Evolutionary conservation across 176 grass and related monocot species (phyloP).

Genomic region (Aegilops tauschii): DNA sequence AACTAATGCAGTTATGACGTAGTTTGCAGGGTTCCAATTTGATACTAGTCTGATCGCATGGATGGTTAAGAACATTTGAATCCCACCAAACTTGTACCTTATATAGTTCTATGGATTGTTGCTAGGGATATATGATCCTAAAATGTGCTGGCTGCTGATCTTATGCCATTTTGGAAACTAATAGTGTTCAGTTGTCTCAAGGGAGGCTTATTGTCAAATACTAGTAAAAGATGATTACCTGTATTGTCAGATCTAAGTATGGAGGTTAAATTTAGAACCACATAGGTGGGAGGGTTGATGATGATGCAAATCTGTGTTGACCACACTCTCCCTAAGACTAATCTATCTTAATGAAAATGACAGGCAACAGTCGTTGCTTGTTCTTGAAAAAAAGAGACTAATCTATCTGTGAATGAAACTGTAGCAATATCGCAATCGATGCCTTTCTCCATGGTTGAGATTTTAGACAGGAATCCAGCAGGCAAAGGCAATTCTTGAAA

Average conservation of each 20-base stretch:
- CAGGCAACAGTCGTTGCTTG: too few relatives aligned
- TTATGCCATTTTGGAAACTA: neutral
- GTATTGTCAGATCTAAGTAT: neutral
- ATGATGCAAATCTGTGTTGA: neutral
- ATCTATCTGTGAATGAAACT: neutral
- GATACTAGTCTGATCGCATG: neutral
- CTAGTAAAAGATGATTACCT: neutral
- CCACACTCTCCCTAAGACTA: neutral
- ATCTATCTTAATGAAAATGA: neutral
- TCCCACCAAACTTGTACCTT: neutral
- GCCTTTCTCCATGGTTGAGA: slow-evolving; percentile 1
- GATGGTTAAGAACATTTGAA: neutral
- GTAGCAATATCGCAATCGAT: neutral
- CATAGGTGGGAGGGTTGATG: neutral
- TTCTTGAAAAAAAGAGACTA: neutral
- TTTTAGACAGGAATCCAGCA: neutral
- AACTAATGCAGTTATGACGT: neutral
- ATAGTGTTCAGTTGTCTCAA: neutral
- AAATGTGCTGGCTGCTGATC: neutral
- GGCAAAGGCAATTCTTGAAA: neutral
- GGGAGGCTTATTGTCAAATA: neutral
- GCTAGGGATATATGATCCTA: neutral
- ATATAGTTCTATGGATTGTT: neutral
- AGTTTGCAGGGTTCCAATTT: neutral
- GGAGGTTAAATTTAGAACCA: neutral